These are phyloP conservation scores for Brassica cretica DNA, from an alignment of 345 rosid species.

Conservation along the genomic window DNA sequence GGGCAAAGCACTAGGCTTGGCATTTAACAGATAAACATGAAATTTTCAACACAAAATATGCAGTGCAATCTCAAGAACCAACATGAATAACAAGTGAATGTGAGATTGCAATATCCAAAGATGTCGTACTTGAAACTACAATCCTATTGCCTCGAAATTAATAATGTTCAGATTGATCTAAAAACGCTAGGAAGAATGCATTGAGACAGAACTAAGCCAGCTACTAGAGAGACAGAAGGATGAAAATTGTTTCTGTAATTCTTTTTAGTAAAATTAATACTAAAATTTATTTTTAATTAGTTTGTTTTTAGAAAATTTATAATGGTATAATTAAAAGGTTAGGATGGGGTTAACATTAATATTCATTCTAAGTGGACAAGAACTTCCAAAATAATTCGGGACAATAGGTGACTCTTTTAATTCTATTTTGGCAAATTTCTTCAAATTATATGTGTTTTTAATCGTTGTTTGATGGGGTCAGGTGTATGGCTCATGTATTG, in stretches of 20 bases:
- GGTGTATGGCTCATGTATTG: constrained; percentile 83
- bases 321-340: too few relatives aligned
- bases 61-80: too few relatives aligned
- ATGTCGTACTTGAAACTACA: not conserved
- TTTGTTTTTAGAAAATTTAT: too few relatives aligned
- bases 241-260: not conserved
- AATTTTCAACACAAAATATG: too few relatives aligned
- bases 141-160: not conserved
- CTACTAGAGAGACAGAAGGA: not conserved
- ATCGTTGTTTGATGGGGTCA: constrained; percentile 25
- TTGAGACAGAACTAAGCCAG: not conserved
- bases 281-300: not conserved
- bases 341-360: too few relatives aligned
- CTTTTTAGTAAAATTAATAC: not conserved
- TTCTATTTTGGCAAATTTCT: not conserved
- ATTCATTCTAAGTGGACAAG: too few relatives aligned
- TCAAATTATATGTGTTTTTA: not conserved
- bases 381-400: too few relatives aligned
- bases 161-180: not conserved
- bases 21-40: not conserved
- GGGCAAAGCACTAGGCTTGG: not conserved
- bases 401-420: too few relatives aligned
- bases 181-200: not conserved
- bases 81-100: too few relatives aligned
- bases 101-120: not conserved